phyloP scores from a whole-genome alignment of 495 filamentous ascomycete species.

The Lineolata rhizophorae region DNA sequence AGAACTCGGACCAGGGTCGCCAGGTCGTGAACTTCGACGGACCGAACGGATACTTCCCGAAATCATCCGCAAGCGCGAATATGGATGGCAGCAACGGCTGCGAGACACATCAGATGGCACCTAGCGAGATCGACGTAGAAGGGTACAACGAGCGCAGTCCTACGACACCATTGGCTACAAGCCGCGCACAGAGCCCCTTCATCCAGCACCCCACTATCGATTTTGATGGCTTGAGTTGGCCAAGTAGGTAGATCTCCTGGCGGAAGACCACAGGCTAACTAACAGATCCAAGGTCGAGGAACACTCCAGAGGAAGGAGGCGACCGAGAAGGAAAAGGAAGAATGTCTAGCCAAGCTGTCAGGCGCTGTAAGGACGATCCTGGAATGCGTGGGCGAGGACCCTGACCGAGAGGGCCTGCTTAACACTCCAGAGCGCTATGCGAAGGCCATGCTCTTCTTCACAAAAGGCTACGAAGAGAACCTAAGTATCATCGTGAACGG shows the following conservation, averaged over 20 bases:
- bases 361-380: conserved; percentile 77
- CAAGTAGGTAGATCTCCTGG: conserved; percentile 26
- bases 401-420: conserved; percentile 69
- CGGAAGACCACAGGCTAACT: background rate
- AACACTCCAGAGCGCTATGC: conserved; percentile 82
- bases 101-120: conserved; percentile 1
- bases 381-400: conserved; percentile 91
- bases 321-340: conserved; percentile 45
- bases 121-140: conserved; percentile 1
- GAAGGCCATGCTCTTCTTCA: conserved; percentile 94
- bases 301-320: conserved; percentile 66
- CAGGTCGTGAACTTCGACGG: conserved; percentile 9
- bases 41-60: too few relatives aligned
- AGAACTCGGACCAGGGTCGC: conserved; percentile 5
- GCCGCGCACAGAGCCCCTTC: conserved; percentile 33
- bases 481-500: conserved; percentile 78
- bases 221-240: conserved; percentile 52
- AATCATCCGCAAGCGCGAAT: background rate
- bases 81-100: conserved; percentile 1
- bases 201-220: conserved; percentile 47
- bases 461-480: conserved; percentile 97
- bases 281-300: conserved; percentile 35
- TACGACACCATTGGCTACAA: conserved; percentile 22
- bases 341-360: conserved; percentile 51
- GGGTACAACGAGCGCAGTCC: conserved; percentile 29